These are phyloP conservation scores for Lantana camara DNA, from an alignment of 257 asterid genomes.

Conservation along the genomic window DNA sequence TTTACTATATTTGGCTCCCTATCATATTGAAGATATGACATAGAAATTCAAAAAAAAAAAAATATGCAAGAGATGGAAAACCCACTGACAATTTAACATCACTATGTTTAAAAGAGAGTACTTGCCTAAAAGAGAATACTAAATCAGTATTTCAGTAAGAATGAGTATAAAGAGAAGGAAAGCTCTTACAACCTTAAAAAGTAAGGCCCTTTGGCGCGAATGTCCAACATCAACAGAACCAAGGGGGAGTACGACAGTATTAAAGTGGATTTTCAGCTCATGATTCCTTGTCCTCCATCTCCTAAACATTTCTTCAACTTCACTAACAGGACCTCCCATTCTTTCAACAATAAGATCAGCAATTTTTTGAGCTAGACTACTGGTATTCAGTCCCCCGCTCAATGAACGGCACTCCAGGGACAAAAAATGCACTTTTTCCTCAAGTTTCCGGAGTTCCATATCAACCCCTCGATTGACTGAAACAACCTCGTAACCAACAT, in stretches of 20 bases:
- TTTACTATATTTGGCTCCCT: conserved; percentile 7
- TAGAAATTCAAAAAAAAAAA: background rate
- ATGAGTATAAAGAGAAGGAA: conserved; percentile 25
- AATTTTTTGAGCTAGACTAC: conserved; percentile 69
- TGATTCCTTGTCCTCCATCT: conserved; percentile 79
- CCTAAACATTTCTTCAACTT: conserved; percentile 84
- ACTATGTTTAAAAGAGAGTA: background rate
- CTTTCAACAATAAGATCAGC: conserved; percentile 78
- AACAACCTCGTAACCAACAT: conserved; percentile 74
- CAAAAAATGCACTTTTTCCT: conserved; percentile 71
- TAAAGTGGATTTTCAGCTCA: conserved; percentile 54
- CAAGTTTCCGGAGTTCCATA: conserved; percentile 71
- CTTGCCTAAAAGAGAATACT: background rate
- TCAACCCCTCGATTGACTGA: conserved; percentile 74
- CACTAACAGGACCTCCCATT: conserved; percentile 94
- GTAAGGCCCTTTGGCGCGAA: conserved; percentile 97
- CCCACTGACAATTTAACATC: background rate
- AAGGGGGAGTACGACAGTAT: conserved; percentile 74
- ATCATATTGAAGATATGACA: background rate
- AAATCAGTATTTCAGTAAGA: conserved; percentile 13
- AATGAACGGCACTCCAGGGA: conserved; percentile 57
- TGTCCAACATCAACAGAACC: conserved; percentile 94
- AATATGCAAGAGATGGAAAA: background rate
- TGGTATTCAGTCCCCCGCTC: conserved; percentile 49
- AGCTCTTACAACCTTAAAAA: conserved; percentile 75